Percentiles rank a stretch among this genome's conserved stretches.
Evolutionary conservation across 306 rosid genomes (phyloP).

Genomic region (Vachellia collinsii): DNA sequence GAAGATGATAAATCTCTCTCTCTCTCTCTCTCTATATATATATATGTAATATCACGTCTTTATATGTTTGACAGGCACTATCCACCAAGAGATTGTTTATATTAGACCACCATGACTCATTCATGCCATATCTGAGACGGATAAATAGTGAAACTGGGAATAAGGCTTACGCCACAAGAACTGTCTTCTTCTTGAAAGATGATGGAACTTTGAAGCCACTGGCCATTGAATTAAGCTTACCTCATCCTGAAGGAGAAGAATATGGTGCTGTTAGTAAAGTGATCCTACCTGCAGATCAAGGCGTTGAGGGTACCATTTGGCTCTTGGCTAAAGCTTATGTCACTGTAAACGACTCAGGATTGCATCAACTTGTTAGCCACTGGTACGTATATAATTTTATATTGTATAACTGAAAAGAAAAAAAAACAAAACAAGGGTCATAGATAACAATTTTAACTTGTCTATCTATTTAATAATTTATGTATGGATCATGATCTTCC

Average conservation of each 20-base stretch:
- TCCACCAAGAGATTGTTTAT: constrained; percentile 55
- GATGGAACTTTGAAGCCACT: constrained; percentile 79
- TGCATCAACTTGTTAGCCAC: constrained; percentile 70
- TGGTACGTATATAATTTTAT: constrained; percentile 42
- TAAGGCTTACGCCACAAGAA: constrained; percentile 68
- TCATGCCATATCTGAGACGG: constrained; percentile 62
- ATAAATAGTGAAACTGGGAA: constrained; percentile 48
- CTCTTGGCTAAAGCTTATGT: constrained; percentile 74
- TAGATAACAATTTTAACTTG: too few relatives aligned
- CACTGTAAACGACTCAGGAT: constrained; percentile 56
- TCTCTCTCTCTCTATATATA: not conserved
- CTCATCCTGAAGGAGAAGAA: constrained; percentile 63
- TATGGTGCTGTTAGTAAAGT: constrained; percentile 56
- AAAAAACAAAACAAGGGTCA: too few relatives aligned
- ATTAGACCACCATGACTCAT: constrained; percentile 68
- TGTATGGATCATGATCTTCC: too few relatives aligned
- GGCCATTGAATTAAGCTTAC: constrained; percentile 68
- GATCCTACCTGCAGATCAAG: constrained; percentile 55
- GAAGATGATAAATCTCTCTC: not conserved
- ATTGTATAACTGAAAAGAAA: too few relatives aligned
- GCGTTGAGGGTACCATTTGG: constrained; percentile 62
- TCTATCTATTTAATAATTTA: too few relatives aligned
- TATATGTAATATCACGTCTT: not conserved
- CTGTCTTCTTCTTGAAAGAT: constrained; percentile 60
- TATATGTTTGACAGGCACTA: constrained; percentile 51